Evolutionary conservation across 73 alveolate species (phyloP), one percentile per base, ranked within the genome.

Genomic region (Paraurostyla sp.): DNA sequence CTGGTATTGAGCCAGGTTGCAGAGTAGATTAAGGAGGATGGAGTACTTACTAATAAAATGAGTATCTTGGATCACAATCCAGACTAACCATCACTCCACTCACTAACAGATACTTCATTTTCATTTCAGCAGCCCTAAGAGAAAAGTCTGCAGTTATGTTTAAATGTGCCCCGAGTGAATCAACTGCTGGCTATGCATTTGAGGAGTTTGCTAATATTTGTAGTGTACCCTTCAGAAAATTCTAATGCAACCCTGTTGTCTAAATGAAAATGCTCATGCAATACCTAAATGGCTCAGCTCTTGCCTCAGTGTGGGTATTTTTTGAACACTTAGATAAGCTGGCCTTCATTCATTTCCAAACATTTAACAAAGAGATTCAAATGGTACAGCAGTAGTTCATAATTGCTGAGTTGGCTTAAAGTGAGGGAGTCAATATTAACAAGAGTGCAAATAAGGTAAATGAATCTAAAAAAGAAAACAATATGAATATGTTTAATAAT

Each of bases 361-460:
- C 92, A 33, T 75, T 93, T 43, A 78, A 49, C 52, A 93, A 93
- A 69, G 97, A 93, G 68, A 75, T 93, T 45, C 88, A 93, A 57
- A 93, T 93, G 97, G 96, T 93, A 0, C 91, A 90, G 57, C 87
- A 93, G 86, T 92, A 93, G 50, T 93, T 85, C 85, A 78, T 93
- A 7, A 76, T 90, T 29, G 85, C 95, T 23, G 95, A 89, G 27
- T 48, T 83, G 49, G 46, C 71, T n/a, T 80, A 56, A 4, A 59
- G 56, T 6, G 82, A 65, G 35, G 40, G 40, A 18, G 38, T 20
- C 23, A 65, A 65, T 40, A 22, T 30, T 16, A 38, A 56, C 9
- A 18, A 22, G 6, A 73, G 71, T 45, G 42, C n/a, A 73, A 46
- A 45, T 45, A 15, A 29, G 63, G 15, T 45, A 42, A 43, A 25